Evolutionary conservation across 768 basidiomycete species (phyloP).

Genomic region (Boletus rubroflammeus): DNA sequence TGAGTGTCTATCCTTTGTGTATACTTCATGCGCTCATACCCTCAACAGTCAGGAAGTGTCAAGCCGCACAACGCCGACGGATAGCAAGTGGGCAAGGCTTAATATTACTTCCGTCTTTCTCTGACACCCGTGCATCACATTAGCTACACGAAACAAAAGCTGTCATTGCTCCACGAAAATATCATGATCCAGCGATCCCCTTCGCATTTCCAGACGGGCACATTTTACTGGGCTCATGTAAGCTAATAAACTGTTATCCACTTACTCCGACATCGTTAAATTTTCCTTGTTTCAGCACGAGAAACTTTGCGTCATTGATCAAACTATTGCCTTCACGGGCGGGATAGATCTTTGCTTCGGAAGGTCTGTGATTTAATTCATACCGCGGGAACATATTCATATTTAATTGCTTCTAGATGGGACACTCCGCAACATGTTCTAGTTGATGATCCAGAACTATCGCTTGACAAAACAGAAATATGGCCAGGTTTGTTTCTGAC

Average conservation of each 20-base stretch:
- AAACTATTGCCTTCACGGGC: constrained; percentile 97
- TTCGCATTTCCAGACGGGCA: constrained; percentile 95
- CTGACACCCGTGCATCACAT: constrained; percentile 5
- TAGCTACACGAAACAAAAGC: constrained; percentile 83
- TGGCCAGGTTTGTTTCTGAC: constrained; percentile 69
- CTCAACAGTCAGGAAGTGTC: constrained; percentile 84
- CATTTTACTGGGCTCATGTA: constrained; percentile 98
- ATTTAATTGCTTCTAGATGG: constrained; percentile 54
- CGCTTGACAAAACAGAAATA: constrained; percentile 59
- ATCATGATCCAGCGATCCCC: constrained; percentile 97
- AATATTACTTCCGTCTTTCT: neutral
- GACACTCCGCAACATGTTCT: constrained; percentile 94
- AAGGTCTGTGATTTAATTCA: constrained; percentile 39
- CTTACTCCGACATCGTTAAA: neutral
- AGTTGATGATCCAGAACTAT: constrained; percentile 74
- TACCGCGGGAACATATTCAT: neutral
- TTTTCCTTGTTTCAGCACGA: constrained; percentile 63
- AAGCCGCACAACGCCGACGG: constrained; percentile 88
- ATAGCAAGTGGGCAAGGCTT: constrained; percentile 67
- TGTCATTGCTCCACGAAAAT: constrained; percentile 81
- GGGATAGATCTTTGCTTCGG: constrained; percentile 94
- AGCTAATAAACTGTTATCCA: constrained; percentile 21
- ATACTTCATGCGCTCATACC: constrained; percentile 1
- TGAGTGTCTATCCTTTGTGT: constrained; percentile 34
- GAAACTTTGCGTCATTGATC: constrained; percentile 96